Conservation (phyloP, 31 red algal species). For the Asparagopsis taxiformis region DNA sequence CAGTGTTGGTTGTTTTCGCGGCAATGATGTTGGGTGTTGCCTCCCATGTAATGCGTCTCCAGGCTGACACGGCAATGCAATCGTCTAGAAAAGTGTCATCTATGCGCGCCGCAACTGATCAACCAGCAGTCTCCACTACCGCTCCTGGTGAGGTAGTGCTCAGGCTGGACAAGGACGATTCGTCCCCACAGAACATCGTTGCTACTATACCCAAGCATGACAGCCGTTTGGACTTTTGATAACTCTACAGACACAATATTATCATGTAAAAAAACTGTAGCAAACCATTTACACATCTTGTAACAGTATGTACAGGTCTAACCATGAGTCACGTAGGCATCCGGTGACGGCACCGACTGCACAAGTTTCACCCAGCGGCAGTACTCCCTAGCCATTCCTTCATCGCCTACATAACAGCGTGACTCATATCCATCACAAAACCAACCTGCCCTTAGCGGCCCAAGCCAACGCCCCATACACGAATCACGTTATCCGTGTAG, state of each 20-base stretch:
- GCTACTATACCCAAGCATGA: constrained; percentile 16
- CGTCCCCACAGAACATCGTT: constrained; percentile 17
- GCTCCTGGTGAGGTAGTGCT: constrained; percentile 5
- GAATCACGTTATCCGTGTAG: constrained; percentile 98
- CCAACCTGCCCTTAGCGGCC: constrained; percentile 14
- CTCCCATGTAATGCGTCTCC: background rate
- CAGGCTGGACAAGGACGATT: constrained; percentile 22
- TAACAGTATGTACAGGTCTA: background rate
- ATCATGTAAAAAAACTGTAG: too few species aligned
- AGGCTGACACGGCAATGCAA: background rate
- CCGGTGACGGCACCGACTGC: constrained; percentile 53
- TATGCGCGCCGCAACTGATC: background rate
- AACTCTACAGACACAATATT: too few species aligned
- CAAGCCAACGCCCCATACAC: constrained; percentile 81
- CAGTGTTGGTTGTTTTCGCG: constrained; percentile 17
- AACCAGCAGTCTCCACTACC: background rate
- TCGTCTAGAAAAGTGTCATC: background rate
- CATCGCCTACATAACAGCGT: constrained; percentile 43
- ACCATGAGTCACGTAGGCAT: constrained; percentile 20
- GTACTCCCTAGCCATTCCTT: constrained; percentile 56
- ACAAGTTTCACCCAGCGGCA: too few species aligned
- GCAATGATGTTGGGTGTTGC: background rate
- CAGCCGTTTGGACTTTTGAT: constrained; percentile 24
- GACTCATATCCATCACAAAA: background rate
- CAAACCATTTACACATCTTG: too few species aligned